Percentiles rank a stretch among this genome's conserved stretches.
These are phyloP conservation scores for Mortierella sp. DNA, from an alignment of 371 early-diverging fungal genomes.

Conservation along the genomic window DNA sequence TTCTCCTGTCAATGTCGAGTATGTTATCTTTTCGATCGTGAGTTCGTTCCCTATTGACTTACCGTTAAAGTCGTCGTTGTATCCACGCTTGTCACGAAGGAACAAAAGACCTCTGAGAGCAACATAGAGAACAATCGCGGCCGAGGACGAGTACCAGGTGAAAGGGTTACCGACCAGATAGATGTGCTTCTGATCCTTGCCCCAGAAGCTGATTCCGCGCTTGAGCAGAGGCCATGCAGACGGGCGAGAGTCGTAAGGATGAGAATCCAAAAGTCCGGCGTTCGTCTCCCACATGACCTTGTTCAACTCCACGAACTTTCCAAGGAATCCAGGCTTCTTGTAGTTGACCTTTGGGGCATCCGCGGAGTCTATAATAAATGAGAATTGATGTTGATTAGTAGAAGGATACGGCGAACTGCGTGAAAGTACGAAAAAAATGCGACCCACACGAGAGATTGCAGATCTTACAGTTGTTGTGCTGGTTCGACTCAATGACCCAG, in stretches of 20 bases:
- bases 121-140: conserved; percentile 65
- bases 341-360: conserved; percentile 67
- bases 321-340: conserved; percentile 73
- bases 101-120: conserved; percentile 60
- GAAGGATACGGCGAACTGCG: no score
- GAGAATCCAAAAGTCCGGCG: conserved; percentile 86
- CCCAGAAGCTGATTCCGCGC: conserved; percentile 95
- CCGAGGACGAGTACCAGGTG: conserved; percentile 84
- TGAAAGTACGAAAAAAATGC: neutral
- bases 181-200: conserved; percentile 77
- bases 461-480: conserved; percentile 60
- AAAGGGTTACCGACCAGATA: conserved; percentile 96
- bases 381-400: neutral
- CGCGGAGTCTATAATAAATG: conserved; percentile 58
- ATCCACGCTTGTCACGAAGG: conserved; percentile 78
- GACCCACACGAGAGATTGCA: neutral
- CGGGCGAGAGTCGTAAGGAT: conserved; percentile 90
- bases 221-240: conserved; percentile 86
- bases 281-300: conserved; percentile 91
- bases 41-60: conserved; percentile 15
- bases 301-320: conserved; percentile 93
- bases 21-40: neutral
- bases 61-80: conserved; percentile 67
- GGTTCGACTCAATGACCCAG: conserved; percentile 74
- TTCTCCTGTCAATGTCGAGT: neutral